These are phyloP conservation scores for Posidonia australis DNA, from an alignment of 106 monocot species.

Conservation along the genomic window DNA sequence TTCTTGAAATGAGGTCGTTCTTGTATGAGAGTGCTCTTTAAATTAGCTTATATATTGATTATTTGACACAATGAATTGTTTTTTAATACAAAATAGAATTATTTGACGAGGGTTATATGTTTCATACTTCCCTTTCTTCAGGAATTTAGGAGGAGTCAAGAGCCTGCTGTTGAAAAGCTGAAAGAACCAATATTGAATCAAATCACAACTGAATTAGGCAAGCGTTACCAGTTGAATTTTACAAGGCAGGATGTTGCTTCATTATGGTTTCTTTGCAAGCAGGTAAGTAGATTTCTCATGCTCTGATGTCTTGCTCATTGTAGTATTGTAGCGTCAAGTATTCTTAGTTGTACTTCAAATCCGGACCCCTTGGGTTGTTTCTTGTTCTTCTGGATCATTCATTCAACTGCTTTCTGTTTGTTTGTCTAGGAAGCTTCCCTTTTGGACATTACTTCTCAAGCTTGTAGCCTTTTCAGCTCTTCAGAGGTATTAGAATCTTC, in stretches of 20 bases:
- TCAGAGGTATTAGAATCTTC: slow-evolving; percentile 42
- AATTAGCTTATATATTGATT: too few species aligned
- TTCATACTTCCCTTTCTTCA: slow-evolving; percentile 20
- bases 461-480: slow-evolving; percentile 74
- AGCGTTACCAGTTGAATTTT: slow-evolving; percentile 60
- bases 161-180: slow-evolving; percentile 73
- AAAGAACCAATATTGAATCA: slow-evolving; percentile 79
- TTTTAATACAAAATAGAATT: background rate
- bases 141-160: slow-evolving; percentile 66
- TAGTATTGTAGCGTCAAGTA: too few species aligned
- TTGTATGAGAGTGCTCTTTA: too few species aligned
- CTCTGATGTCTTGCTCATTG: background rate
- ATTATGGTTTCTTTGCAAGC: slow-evolving; percentile 98
- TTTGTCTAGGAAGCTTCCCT: slow-evolving; percentile 83
- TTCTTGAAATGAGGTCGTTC: too few species aligned
- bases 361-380: background rate
- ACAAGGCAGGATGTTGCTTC: slow-evolving; percentile 69
- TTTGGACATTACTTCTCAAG: slow-evolving; percentile 81
- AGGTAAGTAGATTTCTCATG: slow-evolving; percentile 30
- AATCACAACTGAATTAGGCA: slow-evolving; percentile 33
- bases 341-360: too few species aligned
- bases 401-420: background rate
- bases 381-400: background rate
- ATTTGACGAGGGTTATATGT: background rate
- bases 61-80: background rate